Evolutionary conservation across 1,284 basidiomycete species (phyloP).

Genomic region (Mycosarcoma mackinlayi): DNA sequence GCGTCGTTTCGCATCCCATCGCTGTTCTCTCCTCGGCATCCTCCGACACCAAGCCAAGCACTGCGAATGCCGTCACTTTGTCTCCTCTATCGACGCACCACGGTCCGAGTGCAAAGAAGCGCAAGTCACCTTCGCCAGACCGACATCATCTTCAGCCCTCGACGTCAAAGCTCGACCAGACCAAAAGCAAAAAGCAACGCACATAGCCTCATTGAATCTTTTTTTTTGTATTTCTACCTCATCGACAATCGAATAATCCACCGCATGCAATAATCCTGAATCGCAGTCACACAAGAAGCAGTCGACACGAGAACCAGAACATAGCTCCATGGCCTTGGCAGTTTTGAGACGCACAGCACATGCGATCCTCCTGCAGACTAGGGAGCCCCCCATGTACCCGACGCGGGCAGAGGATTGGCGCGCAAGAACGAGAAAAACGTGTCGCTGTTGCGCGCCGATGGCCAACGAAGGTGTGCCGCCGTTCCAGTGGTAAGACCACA

Average conservation of each 20-base stretch:
- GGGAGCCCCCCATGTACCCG: conserved; percentile 20
- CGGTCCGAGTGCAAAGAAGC: conserved; percentile 11
- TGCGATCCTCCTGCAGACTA: too few relatives aligned
- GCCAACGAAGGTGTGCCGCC: conserved; percentile 12
- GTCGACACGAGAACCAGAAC: not conserved
- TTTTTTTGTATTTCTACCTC: conserved; percentile 5
- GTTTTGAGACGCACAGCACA: too few relatives aligned
- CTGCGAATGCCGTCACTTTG: not conserved
- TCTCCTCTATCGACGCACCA: not conserved
- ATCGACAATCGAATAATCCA: not conserved
- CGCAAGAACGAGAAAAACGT: conserved; percentile 29
- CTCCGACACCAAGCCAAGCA: not conserved
- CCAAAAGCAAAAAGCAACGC: conserved; percentile 25
- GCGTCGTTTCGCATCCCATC: conserved; percentile 47
- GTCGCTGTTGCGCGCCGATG: conserved; percentile 8
- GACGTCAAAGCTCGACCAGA: not conserved
- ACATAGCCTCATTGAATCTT: conserved; percentile 1
- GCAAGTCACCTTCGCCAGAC: conserved; percentile 7
- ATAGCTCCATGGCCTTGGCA: not conserved
- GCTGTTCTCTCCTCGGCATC: not conserved
- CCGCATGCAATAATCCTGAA: not conserved
- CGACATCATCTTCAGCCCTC: not conserved
- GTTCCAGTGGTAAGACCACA: conserved; percentile 12
- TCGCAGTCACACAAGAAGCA: too few relatives aligned
- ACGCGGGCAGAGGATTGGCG: conserved; percentile 18